Percentiles rank a stretch among this genome's conserved stretches.
Evolutionary conservation across 2,329 filamentous ascomycete species (phyloP).

Genomic region (Phoma sp.): DNA sequence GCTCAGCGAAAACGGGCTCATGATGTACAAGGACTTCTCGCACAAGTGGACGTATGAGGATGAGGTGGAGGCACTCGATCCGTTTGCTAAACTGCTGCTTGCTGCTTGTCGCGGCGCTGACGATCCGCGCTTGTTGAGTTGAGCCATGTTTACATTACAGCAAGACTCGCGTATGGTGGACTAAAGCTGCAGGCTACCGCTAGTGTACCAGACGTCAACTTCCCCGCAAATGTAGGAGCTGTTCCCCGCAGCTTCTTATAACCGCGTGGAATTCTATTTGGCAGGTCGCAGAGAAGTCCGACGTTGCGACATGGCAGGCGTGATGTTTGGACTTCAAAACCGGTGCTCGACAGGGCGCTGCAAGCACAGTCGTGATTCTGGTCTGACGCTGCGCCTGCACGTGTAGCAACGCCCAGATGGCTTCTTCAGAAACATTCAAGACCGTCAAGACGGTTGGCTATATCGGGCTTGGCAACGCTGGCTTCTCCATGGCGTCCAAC

Average conservation of each 20-base stretch:
- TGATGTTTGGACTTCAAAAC: not conserved
- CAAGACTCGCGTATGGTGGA: not conserved
- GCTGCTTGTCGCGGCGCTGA: slow-evolving; percentile 32
- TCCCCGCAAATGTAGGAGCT: not conserved
- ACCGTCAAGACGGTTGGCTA: slow-evolving; percentile 6
- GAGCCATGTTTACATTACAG: not conserved
- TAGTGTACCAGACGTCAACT: slow-evolving; percentile 4
- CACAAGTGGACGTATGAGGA: slow-evolving; percentile 20
- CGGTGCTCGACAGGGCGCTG: not conserved
- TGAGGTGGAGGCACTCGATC: slow-evolving; percentile 20
- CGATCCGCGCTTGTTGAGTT: slow-evolving; percentile 26
- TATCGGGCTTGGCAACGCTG: slow-evolving; percentile 15
- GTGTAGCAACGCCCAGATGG: not conserved
- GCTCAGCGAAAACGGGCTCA: slow-evolving; percentile 20
- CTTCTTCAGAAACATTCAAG: not conserved
- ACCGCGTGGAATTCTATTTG: not conserved
- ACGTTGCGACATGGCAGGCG: not conserved
- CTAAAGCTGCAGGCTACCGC: slow-evolving; percentile 3
- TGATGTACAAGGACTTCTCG: slow-evolving; percentile 33
- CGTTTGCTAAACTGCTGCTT: slow-evolving; percentile 35
- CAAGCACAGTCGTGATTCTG: not conserved
- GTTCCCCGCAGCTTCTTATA: slow-evolving; percentile 1
- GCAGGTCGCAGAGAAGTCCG: slow-evolving; percentile 6
- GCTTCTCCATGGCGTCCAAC: slow-evolving; percentile 12
- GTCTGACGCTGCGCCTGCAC: not conserved